Conservation (phyloP, 345 rosid genomes). For the Nephelium lappaceum region DNA sequence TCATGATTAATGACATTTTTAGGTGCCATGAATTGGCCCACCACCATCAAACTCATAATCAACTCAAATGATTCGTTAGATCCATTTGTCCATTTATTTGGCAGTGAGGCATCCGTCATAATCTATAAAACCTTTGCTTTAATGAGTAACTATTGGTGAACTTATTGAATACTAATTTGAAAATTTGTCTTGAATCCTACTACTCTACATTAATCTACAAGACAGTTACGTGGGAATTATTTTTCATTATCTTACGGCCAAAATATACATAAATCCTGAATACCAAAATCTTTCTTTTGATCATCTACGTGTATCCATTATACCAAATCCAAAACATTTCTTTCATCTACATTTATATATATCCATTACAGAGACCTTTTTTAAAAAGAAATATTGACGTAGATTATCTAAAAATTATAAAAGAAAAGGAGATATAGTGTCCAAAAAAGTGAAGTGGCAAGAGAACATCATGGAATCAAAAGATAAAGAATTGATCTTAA, state of each 20-base stretch:
- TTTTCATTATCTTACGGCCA: neutral
- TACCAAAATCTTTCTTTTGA: no score
- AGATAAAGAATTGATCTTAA: neutral
- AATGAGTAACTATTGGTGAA: neutral
- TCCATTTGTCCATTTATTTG: conserved; percentile 5
- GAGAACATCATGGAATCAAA: neutral
- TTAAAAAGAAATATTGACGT: no score
- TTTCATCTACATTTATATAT: no score
- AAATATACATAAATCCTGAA: no score
- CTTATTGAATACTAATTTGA: neutral
- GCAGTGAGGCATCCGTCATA: neutral
- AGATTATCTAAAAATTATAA: no score
- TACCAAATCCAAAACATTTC: no score
- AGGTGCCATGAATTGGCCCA: conserved; percentile 23
- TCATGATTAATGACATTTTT: conserved; percentile 3
- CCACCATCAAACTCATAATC: conserved; percentile 8
- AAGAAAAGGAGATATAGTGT: no score
- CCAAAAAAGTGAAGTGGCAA: no score
- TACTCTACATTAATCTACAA: neutral
- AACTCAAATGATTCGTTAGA: conserved; percentile 5
- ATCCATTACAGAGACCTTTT: no score
- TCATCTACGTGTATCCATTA: no score
- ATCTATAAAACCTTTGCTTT: neutral
- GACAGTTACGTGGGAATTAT: no score
- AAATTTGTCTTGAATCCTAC: neutral